Base-by-base conservation (phyloP, 768 basidiomycete genomes). In the Lactarius trivialis region DNA sequence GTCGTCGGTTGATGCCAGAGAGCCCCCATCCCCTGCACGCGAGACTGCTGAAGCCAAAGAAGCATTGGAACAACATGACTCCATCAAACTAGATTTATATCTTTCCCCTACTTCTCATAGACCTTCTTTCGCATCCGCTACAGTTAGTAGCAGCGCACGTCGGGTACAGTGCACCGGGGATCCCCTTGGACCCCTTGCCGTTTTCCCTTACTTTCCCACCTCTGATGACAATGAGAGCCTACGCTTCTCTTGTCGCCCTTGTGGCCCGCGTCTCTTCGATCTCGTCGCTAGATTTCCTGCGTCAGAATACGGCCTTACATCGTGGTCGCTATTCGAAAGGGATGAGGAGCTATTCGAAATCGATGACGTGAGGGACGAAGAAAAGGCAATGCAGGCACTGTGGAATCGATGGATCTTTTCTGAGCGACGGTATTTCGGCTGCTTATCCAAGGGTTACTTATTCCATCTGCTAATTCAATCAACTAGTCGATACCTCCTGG, bases 341-440 rank as follows among this genome's bases (percentile, higher is more conserved):
- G 89, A 91, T 68, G 90, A 90, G 54, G 89, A 91, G 65, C 77
- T 91, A 0, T 90, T 83, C 60, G 86, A 89, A 64, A 74, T 80
- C 50, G 85, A 88, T 63, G 84, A 90, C 68, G 76, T 90, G 12
- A 76, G 77, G 43, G 88, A 89, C 60, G 87, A 90, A 64, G 83
- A 87, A 61, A 92, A 91, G 71, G 84, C 90, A 7, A 86, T 92
- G 77, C 82, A 84, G 59, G 87, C 88, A 6, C 73, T 91, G 14
- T 91, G 89, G 89, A 82, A 76, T 14, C 71, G 90, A 56, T 91
- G 88, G 88, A 87, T 90, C 3, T 72, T 84, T 55, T 70, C 85
- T 34, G 79, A 88, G 68, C 73, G 82, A 64, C 63, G 63, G 63
- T 63, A 17, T 17, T 37, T 55, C 30, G 5, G 17, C 5, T 7